A percentile compares a stretch with the other conserved stretches of the same genome.
These are phyloP conservation scores for Tolypocladium paradoxum DNA, from an alignment of 2,329 filamentous ascomycete species.

Conservation along the genomic window DNA sequence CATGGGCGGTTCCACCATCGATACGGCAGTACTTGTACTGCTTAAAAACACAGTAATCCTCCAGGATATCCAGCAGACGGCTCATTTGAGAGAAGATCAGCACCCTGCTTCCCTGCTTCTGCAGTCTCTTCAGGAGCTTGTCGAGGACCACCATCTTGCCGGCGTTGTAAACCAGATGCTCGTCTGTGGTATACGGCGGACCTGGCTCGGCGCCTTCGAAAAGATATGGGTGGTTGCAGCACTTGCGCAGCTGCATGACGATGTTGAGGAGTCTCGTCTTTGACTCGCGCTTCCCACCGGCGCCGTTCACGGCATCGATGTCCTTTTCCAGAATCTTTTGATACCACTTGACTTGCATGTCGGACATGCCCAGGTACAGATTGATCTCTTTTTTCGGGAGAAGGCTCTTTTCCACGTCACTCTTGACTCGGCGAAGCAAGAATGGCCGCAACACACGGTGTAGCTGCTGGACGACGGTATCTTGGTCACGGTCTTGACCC, in stretches of 20 bases:
- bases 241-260: slow-evolving; percentile 98
- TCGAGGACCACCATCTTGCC: slow-evolving; percentile 98
- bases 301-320: slow-evolving; percentile 96
- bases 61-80: slow-evolving; percentile 87
- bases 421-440: slow-evolving; percentile 89
- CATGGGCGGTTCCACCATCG: slow-evolving; percentile 90
- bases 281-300: slow-evolving; percentile 90
- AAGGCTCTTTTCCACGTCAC: slow-evolving; percentile 94
- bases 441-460: slow-evolving; percentile 91
- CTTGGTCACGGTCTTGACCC: slow-evolving; percentile 78
- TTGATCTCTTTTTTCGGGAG: slow-evolving; percentile 97
- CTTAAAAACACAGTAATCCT: slow-evolving; percentile 96
- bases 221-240: slow-evolving; percentile 96
- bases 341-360: slow-evolving; percentile 99
- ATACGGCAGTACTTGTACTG: slow-evolving; percentile 95
- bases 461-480: slow-evolving; percentile 90
- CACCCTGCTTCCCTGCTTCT: slow-evolving; percentile 83
- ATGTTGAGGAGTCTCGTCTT: slow-evolving; percentile 97
- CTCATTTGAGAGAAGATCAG: slow-evolving; percentile 99
- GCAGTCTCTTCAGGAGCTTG: slow-evolving; percentile 74
- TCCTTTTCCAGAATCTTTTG: slow-evolving; percentile 98
- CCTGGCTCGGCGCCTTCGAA: slow-evolving; percentile 97
- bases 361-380: slow-evolving; percentile 93
- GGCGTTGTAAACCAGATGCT: slow-evolving; percentile 85
- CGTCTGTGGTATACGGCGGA: slow-evolving; percentile 94